A percentile compares a stretch with the other conserved stretches of the same genome.
Evolutionary conservation across 1,139 yeast species (phyloP).

Genomic region (Keqinozyma sinolaborantium): DNA sequence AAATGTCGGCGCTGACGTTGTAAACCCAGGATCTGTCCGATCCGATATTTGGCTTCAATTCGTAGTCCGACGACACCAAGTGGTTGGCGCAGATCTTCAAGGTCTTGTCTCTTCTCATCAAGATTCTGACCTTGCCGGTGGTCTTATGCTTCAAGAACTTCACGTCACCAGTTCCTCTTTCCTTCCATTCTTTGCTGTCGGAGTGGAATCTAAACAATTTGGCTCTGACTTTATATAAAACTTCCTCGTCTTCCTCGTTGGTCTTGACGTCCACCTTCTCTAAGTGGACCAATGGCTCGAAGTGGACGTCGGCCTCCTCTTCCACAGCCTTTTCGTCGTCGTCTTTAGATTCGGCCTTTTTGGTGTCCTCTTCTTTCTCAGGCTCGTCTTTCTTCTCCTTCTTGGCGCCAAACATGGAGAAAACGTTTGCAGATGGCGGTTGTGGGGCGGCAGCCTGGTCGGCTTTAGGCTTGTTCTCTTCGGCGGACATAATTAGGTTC

Average conservation of each 20-base stretch:
- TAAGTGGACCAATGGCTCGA: conserved; percentile 91
- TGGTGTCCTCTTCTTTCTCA: conserved; percentile 32
- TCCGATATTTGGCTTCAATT: conserved; percentile 89
- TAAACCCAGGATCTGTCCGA: conserved; percentile 99
- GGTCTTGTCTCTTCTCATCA: conserved; percentile 99
- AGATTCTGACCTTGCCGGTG: conserved; percentile 76
- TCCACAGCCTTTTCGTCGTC: conserved; percentile 68
- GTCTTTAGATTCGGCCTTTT: conserved; percentile 25
- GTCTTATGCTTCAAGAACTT: conserved; percentile 88
- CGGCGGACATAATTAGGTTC: conserved; percentile 44
- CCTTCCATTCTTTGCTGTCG: conserved; percentile 94
- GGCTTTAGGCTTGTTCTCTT: conserved; percentile 30
- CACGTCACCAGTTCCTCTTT: conserved; percentile 98
- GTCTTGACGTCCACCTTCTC: conserved; percentile 93
- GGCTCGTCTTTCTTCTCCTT: conserved; percentile 56
- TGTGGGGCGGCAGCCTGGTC: conserved; percentile 24
- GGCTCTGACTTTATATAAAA: conserved; percentile 84
- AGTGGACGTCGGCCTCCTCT: conserved; percentile 92
- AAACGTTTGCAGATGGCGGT: conserved; percentile 75
- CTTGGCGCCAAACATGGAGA: conserved; percentile 89
- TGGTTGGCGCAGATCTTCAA: conserved; percentile 98
- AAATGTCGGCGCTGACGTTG: conserved; percentile 87
- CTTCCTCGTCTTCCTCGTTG: conserved; percentile 94
- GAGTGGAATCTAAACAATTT: conserved; percentile 87
- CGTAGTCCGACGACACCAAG: conserved; percentile 80